phyloP scores from a whole-genome alignment of 331 rosid species.

The Arachis monticola region DNA sequence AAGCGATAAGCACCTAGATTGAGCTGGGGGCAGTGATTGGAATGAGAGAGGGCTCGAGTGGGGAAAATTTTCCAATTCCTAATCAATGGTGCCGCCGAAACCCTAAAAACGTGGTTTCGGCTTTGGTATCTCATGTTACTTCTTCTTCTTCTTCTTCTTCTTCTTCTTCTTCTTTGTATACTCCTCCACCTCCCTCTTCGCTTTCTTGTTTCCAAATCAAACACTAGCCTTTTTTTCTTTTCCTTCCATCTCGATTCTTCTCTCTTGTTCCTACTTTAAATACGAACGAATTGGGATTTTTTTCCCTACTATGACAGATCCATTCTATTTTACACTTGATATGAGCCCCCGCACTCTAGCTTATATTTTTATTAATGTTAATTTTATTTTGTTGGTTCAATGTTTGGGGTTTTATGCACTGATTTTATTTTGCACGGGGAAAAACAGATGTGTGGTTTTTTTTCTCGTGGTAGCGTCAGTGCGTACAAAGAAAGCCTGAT shows the following conservation, averaged over 20 bases:
- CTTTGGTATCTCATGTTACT: slow-evolving; percentile 48
- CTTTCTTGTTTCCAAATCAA: no score
- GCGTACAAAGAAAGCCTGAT: slow-evolving; percentile 65
- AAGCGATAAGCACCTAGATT: no score
- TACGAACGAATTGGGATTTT: slow-evolving; percentile 34
- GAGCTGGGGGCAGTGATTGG: slow-evolving; percentile 48
- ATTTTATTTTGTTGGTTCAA: background rate
- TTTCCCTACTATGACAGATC: slow-evolving; percentile 39
- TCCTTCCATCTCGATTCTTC: background rate
- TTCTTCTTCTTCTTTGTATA: background rate
- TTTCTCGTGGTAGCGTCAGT: slow-evolving; percentile 49
- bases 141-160: background rate
- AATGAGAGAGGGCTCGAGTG: slow-evolving; percentile 65
- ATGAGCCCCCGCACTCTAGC: slow-evolving; percentile 43
- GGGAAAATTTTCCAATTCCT: slow-evolving; percentile 37
- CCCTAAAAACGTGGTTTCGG: slow-evolving; percentile 2
- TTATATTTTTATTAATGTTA: background rate
- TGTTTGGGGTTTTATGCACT: slow-evolving; percentile 39
- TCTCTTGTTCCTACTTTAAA: background rate
- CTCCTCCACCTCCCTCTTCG: no score
- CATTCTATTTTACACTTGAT: slow-evolving; percentile 55
- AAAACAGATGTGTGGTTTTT: slow-evolving; percentile 28
- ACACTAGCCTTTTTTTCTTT: no score
- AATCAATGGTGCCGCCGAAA: slow-evolving; percentile 41
- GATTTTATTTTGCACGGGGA: slow-evolving; percentile 40